Evolutionary conservation across 257 asterid species (phyloP).

Genomic region (Solanum pennellii): DNA sequence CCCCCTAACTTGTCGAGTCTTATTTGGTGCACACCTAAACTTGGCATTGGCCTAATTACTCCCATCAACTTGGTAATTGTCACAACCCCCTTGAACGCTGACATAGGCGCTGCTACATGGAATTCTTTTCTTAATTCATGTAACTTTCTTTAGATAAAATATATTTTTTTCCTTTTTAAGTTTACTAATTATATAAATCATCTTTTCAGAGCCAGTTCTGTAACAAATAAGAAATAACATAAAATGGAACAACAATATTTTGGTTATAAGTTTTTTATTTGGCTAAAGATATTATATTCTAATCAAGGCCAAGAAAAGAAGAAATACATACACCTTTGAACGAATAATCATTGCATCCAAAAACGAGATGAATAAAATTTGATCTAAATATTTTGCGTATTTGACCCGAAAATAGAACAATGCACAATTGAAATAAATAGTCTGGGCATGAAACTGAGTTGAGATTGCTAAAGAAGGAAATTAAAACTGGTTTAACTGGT

Average conservation of each 20-base stretch:
- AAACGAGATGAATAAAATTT: not conserved
- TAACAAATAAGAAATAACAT: not conserved
- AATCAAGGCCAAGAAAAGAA: not conserved
- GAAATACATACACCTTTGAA: not conserved
- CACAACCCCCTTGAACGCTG: not conserved
- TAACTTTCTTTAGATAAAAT: not conserved
- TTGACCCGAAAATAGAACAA: not conserved
- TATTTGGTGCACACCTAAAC: not conserved
- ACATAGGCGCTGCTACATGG: not conserved
- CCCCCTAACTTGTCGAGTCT: not conserved
- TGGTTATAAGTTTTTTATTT: not conserved
- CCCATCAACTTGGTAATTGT: not conserved
- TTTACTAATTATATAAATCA: not conserved
- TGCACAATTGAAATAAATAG: not conserved
- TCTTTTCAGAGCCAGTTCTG: not conserved
- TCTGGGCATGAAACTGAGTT: not conserved
- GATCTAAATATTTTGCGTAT: not conserved
- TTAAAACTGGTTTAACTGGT: not conserved
- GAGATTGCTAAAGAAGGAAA: not conserved
- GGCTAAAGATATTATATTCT: not conserved
- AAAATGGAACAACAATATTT: not conserved
- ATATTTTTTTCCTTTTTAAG: not conserved
- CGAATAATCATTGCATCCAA: not conserved
- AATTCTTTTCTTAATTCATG: not conserved
- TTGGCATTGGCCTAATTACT: not conserved